phyloP scores from a whole-genome alignment of 2,329 filamentous ascomycete genomes.

The Fulvia fulva region DNA sequence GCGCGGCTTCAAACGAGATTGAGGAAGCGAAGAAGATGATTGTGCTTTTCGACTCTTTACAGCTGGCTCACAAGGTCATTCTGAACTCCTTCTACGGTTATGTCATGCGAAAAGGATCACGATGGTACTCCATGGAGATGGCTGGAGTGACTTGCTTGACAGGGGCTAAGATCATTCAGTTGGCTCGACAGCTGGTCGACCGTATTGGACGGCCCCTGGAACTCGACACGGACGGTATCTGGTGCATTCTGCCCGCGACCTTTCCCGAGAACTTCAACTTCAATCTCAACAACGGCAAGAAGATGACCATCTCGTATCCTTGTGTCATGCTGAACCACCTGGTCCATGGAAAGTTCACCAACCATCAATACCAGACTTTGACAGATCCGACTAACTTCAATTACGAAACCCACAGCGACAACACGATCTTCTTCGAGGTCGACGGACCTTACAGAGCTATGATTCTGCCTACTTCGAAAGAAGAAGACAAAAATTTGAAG shows the following conservation, averaged over 20 bases:
- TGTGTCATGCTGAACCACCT: conserved; percentile 99
- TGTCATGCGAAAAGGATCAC: conserved; percentile 97
- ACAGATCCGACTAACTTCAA: conserved; percentile 73
- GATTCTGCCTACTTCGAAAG: conserved; percentile 94
- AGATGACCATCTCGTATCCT: conserved; percentile 91
- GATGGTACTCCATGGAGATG: conserved; percentile 99
- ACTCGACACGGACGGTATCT: conserved; percentile 97
- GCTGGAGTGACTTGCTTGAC: conserved; percentile 96
- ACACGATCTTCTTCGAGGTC: conserved; percentile 99
- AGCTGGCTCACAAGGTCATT: conserved; percentile 98
- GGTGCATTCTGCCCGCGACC: conserved; percentile 95
- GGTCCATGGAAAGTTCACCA: conserved; percentile 91
- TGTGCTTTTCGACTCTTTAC: conserved; percentile 87
- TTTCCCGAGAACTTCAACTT: conserved; percentile 97
- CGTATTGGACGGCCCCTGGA: conserved; percentile 88
- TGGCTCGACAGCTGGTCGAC: conserved; percentile 90
- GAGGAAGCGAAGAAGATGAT: conserved; percentile 99
- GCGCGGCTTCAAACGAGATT: conserved; percentile 70
- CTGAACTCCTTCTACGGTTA: conserved; percentile 99
- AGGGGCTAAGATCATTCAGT: conserved; percentile 92
- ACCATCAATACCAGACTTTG: conserved; percentile 93
- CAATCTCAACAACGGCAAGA: conserved; percentile 93
- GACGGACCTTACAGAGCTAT: conserved; percentile 97
- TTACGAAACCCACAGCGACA: conserved; percentile 97
- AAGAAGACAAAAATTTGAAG: conserved; percentile 99